Evolutionary conservation across 1,284 basidiomycete genomes (phyloP).

Genomic region (Ustilago vetiveriae): DNA sequence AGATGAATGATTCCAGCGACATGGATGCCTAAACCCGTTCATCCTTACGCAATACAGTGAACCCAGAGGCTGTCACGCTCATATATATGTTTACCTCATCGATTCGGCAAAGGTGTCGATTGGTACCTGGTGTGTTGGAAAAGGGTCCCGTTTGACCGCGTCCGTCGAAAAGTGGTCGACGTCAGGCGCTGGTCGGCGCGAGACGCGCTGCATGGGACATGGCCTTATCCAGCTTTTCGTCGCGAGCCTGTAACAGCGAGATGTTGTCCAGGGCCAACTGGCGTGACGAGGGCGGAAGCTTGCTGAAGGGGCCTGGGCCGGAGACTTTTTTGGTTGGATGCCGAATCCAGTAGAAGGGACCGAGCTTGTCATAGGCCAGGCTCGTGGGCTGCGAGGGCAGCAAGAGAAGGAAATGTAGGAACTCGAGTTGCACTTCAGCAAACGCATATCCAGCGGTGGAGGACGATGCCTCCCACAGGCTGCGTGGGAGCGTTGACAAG

Average conservation of each 20-base stretch:
- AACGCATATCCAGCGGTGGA: conserved; percentile 10
- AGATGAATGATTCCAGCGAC: conserved; percentile 21
- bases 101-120: too few species aligned
- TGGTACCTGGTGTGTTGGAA: too few species aligned
- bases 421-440: conserved; percentile 25
- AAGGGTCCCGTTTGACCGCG: too few species aligned
- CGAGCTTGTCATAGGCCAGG: conserved; percentile 24
- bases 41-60: too few species aligned
- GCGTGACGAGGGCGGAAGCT: conserved; percentile 14
- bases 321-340: conserved; percentile 33
- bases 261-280: conserved; percentile 35
- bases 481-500: conserved; percentile 27
- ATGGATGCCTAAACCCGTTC: too few species aligned
- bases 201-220: conserved; percentile 17
- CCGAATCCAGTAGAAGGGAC: conserved; percentile 39
- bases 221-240: conserved; percentile 30
- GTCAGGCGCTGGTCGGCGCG: background rate
- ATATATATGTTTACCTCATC: too few species aligned
- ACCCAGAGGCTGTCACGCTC: too few species aligned
- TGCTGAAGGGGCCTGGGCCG: conserved; percentile 24
- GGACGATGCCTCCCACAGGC: conserved; percentile 30
- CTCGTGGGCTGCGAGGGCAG: conserved; percentile 15
- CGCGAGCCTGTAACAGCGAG: conserved; percentile 8
- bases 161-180: too few species aligned
- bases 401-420: conserved; percentile 37